A percentile compares a stretch with the other conserved stretches of the same genome.
These are phyloP conservation scores for Trametes polyzona DNA, from an alignment of 1,284 basidiomycete genomes.

Conservation along the genomic window DNA sequence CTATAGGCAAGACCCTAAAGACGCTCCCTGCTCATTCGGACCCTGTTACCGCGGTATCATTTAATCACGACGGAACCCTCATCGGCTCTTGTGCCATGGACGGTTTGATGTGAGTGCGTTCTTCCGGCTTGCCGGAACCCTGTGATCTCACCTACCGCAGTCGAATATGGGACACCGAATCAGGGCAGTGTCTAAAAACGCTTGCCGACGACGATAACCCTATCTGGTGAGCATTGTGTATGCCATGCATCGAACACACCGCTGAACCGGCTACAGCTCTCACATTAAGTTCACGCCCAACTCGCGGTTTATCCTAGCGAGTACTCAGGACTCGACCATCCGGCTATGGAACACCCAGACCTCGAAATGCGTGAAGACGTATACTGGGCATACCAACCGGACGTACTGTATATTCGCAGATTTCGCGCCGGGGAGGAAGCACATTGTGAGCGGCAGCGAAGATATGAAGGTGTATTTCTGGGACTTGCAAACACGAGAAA, in stretches of 20 bases:
- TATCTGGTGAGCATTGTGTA: constrained; percentile 73
- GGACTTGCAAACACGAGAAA: constrained; percentile 85
- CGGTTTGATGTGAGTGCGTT: constrained; percentile 81
- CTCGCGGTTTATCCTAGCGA: constrained; percentile 84
- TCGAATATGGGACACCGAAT: constrained; percentile 95
- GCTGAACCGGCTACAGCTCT: constrained; percentile 53
- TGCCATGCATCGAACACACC: constrained; percentile 9
- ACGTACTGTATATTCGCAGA: constrained; percentile 76
- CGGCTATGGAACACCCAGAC: constrained; percentile 94
- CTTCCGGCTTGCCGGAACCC: not conserved
- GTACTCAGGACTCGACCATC: constrained; percentile 92
- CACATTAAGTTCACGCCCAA: constrained; percentile 92
- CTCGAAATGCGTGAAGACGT: constrained; percentile 93
- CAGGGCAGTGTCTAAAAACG: constrained; percentile 97
- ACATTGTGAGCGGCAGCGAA: constrained; percentile 89
- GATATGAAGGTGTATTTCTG: constrained; percentile 88
- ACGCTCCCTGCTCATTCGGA: constrained; percentile 95
- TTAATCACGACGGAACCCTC: constrained; percentile 93
- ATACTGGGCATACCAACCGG: constrained; percentile 80
- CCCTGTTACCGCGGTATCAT: constrained; percentile 91
- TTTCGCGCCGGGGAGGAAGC: constrained; percentile 60
- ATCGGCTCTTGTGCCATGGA: constrained; percentile 96
- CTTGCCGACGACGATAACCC: constrained; percentile 95
- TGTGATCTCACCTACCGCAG: constrained; percentile 45
- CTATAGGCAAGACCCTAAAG: constrained; percentile 75